These are phyloP conservation scores for Globisporangium echinulatum DNA, from an alignment of 352 stramenopile genomes.

Conservation along the genomic window DNA sequence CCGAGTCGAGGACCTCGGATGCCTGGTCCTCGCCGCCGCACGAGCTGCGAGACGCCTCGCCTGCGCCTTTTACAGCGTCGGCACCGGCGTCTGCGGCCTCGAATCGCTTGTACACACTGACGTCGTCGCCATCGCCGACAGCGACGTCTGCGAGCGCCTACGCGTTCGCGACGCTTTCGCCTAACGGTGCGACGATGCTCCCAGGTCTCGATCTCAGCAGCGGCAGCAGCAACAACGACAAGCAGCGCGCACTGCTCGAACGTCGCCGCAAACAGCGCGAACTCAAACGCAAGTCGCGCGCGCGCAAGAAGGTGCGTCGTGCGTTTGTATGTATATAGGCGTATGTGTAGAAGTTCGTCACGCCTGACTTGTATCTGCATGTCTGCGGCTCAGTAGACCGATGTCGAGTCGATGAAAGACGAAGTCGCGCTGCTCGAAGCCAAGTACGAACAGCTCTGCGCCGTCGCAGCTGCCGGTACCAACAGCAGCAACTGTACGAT, in stretches of 20 bases:
- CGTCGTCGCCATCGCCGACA: background rate
- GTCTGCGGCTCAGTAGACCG: conserved; percentile 16
- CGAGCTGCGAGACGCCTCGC: background rate
- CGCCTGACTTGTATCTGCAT: background rate
- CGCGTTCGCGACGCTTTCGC: conserved; percentile 13
- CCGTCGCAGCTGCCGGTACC: conserved; percentile 5
- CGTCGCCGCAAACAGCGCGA: conserved; percentile 15
- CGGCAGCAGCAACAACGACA: background rate
- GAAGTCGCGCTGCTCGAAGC: conserved; percentile 27
- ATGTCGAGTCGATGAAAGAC: conserved; percentile 36
- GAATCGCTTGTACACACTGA: background rate
- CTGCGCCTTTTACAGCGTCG: too few species aligned
- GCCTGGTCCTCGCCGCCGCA: too few species aligned
- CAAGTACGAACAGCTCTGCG: conserved; percentile 21
- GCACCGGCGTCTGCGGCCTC: too few species aligned
- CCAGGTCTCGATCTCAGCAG: background rate
- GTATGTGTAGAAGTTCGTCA: background rate
- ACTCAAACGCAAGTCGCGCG: conserved; percentile 14
- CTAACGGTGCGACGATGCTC: background rate
- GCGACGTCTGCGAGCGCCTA: background rate
- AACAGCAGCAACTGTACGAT: too few species aligned
- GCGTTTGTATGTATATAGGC: background rate
- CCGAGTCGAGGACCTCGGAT: too few species aligned
- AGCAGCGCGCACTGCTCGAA: conserved; percentile 8
- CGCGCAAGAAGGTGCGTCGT: conserved; percentile 11